Evolutionary conservation across 2,329 filamentous ascomycete species (phyloP).

Genomic region (Meredithiella fracta): DNA sequence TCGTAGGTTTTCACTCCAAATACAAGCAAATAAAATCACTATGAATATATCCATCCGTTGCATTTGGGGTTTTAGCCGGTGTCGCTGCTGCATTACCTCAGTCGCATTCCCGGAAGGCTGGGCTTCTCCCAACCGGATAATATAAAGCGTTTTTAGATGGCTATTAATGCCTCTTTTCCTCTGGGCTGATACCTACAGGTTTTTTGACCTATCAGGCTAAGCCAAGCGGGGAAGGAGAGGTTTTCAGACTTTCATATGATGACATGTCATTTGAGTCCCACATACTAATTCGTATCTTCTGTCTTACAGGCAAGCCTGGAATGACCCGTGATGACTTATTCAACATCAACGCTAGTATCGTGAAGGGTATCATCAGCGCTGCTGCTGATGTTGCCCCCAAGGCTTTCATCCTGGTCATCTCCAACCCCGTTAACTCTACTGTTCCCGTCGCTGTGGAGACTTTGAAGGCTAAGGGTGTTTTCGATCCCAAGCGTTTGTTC

Average conservation of each 20-base stretch:
- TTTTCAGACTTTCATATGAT: background rate
- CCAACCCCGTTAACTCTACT: constrained; percentile 98
- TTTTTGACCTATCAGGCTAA: background rate
- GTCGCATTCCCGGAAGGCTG: background rate
- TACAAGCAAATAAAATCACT: background rate
- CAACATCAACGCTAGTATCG: constrained; percentile 98
- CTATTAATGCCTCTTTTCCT: background rate
- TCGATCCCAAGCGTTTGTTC: constrained; percentile 90
- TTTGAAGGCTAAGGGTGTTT: constrained; percentile 81
- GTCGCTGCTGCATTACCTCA: background rate
- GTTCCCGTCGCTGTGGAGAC: constrained; percentile 96
- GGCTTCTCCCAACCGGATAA: constrained; percentile 8
- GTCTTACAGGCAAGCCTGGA: constrained; percentile 69
- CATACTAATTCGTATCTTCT: constrained; percentile 1
- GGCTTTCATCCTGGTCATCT: constrained; percentile 91
- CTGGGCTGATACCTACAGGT: background rate
- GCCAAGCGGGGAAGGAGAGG: too few relatives aligned
- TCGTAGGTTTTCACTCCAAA: constrained; percentile 42
- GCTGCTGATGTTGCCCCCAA: constrained; percentile 80
- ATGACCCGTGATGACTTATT: constrained; percentile 99
- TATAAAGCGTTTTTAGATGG: constrained; percentile 2
- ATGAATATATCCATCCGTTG: background rate
- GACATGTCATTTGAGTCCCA: background rate
- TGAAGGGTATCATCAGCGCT: constrained; percentile 80
- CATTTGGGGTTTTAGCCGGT: background rate